Percentiles rank a stretch among this genome's conserved stretches.
Conservation (phyloP, 2,329 filamentous ascomycete species). For the Clonostachys sp. region DNA sequence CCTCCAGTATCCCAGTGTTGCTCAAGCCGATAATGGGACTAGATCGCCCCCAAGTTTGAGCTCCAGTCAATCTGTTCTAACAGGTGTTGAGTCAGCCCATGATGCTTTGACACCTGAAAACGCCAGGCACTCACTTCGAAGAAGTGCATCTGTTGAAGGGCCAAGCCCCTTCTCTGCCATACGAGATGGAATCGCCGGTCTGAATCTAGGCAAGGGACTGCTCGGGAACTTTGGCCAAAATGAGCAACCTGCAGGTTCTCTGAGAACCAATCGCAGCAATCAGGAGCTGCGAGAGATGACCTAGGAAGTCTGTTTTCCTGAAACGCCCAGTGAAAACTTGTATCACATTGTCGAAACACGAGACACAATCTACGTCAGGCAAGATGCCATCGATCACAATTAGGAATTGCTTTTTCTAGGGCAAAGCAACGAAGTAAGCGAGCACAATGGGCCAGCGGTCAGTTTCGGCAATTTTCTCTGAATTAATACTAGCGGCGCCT, state of each 20-base stretch:
- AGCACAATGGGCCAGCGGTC: too few species aligned
- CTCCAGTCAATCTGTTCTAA: slow-evolving; percentile 47
- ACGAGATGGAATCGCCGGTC: slow-evolving; percentile 39
- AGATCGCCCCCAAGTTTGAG: slow-evolving; percentile 29
- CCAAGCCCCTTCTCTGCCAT: slow-evolving; percentile 31
- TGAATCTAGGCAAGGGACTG: slow-evolving; percentile 43
- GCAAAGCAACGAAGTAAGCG: too few species aligned
- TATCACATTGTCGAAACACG: slow-evolving; percentile 24
- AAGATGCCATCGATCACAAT: background rate
- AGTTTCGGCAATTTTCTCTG: too few species aligned
- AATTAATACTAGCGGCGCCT: too few species aligned
- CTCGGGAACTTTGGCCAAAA: slow-evolving; percentile 23
- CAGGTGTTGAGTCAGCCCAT: slow-evolving; percentile 55
- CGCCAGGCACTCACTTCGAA: slow-evolving; percentile 28
- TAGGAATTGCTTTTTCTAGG: background rate
- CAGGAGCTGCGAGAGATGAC: slow-evolving; percentile 41
- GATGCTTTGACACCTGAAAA: slow-evolving; percentile 38
- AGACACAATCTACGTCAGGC: slow-evolving; percentile 9
- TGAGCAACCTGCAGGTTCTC: slow-evolving; percentile 10
- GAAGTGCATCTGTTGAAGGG: slow-evolving; percentile 39
- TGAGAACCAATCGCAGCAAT: slow-evolving; percentile 19
- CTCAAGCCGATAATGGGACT: slow-evolving; percentile 13
- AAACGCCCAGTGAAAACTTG: slow-evolving; percentile 10
- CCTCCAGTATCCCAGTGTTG: slow-evolving; percentile 6
- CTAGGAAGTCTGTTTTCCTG: slow-evolving; percentile 34